phyloP scores from a whole-genome alignment of 1,284 basidiomycete genomes.

The Cryptococcus sp. region DNA sequence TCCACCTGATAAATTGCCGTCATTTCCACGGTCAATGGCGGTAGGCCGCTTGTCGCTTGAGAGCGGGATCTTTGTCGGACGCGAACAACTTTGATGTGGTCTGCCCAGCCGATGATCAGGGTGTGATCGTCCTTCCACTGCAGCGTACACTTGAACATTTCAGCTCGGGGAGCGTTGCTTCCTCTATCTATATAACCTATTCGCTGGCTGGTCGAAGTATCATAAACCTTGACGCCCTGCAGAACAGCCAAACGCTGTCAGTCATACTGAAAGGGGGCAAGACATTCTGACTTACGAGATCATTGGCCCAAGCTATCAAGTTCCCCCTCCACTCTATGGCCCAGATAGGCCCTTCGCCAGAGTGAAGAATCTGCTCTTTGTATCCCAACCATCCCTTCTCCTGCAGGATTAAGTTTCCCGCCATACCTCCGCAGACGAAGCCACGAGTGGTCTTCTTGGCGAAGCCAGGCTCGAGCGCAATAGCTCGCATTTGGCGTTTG shows the following conservation, averaged over 20 bases:
- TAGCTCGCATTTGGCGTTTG: slow-evolving; percentile 85
- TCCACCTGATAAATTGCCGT: slow-evolving; percentile 91
- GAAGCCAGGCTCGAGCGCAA: slow-evolving; percentile 90
- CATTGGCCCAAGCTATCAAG: slow-evolving; percentile 96
- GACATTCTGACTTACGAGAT: slow-evolving; percentile 61
- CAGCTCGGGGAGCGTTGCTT: slow-evolving; percentile 77
- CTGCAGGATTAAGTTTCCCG: slow-evolving; percentile 77
- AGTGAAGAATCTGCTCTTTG: slow-evolving; percentile 82
- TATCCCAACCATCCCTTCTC: slow-evolving; percentile 98
- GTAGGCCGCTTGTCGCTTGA: slow-evolving; percentile 42
- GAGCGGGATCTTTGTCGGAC: slow-evolving; percentile 64
- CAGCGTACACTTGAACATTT: slow-evolving; percentile 88
- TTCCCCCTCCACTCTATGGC: slow-evolving; percentile 80
- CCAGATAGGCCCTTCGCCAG: slow-evolving; percentile 94
- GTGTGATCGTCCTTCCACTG: slow-evolving; percentile 90
- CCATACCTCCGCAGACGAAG: slow-evolving; percentile 91
- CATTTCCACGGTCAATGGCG: slow-evolving; percentile 67
- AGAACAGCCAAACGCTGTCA: not conserved
- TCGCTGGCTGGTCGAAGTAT: slow-evolving; percentile 73
- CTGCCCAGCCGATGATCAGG: slow-evolving; percentile 91
- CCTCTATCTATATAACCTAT: slow-evolving; percentile 88
- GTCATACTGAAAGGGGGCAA: not conserved
- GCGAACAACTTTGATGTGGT: slow-evolving; percentile 87
- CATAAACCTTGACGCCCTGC: slow-evolving; percentile 89
- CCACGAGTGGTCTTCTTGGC: slow-evolving; percentile 76